Conservation (phyloP, 495 filamentous ascomycete species). For the Penicillium canescens region DNA sequence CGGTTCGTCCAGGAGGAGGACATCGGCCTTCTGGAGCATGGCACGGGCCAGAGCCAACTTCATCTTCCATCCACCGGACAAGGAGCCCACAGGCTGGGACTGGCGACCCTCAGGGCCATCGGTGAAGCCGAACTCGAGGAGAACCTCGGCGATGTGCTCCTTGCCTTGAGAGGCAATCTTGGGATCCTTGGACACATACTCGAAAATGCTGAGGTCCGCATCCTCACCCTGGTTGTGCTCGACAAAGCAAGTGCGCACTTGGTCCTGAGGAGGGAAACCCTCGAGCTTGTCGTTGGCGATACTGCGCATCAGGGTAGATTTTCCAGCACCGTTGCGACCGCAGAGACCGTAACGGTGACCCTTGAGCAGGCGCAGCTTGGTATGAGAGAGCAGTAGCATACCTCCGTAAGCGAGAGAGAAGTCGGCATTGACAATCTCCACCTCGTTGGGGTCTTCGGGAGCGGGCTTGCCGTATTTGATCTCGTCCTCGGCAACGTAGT, state of each 20-base stretch:
- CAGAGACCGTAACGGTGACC: constrained; percentile 97
- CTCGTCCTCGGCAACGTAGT: constrained; percentile 78
- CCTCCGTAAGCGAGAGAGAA: constrained; percentile 98
- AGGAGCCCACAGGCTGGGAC: constrained; percentile 81
- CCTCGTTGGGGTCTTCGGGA: constrained; percentile 81
- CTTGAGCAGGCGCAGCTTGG: constrained; percentile 90
- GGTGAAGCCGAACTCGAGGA: constrained; percentile 92
- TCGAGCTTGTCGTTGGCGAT: constrained; percentile 96
- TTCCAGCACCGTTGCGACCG: constrained; percentile 94
- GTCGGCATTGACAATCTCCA: constrained; percentile 95
- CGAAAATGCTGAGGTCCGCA: constrained; percentile 90
- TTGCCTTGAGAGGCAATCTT: constrained; percentile 69
- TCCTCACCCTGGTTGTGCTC: constrained; percentile 99
- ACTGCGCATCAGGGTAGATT: constrained; percentile 96
- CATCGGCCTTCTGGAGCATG: constrained; percentile 95
- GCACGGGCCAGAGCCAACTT: constrained; percentile 95
- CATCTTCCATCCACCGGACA: constrained; percentile 99
- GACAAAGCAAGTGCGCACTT: constrained; percentile 94
- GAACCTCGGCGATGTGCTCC: constrained; percentile 78
- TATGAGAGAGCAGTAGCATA: constrained; percentile 96
- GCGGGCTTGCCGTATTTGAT: constrained; percentile 83
- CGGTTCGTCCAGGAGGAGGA: constrained; percentile 95
- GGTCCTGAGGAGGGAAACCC: constrained; percentile 89
- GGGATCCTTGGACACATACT: constrained; percentile 86
- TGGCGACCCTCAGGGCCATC: constrained; percentile 86